Base-by-base conservation (phyloP, 2,329 filamentous ascomycete genomes). In the Macrophomina tecta region DNA sequence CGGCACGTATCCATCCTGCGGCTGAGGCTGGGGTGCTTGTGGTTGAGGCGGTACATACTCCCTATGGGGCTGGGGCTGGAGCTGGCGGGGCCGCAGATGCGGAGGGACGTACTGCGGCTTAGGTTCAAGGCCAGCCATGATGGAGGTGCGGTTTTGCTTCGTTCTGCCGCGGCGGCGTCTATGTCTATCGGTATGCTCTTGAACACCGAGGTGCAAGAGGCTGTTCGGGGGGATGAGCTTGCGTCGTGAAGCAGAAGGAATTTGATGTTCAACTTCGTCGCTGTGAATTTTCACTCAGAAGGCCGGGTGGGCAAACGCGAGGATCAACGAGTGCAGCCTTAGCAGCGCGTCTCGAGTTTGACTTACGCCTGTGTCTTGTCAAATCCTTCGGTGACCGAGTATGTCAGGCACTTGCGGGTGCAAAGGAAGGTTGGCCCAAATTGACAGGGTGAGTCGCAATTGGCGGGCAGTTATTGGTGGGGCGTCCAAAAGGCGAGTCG, bases 61-160 rank as follows among this genome's bases (percentile, higher is more conserved):
- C 23, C 23, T 23, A 23, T 23, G 23, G 23, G 23, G 23, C 23
- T 14, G 9, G 28, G 36, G 9, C 49, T 36, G 60, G 5, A n/a
- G 11, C 49, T 18, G 38, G 30, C 56, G 56, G 2, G 28, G 28
- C 16, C 56, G 40, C 56, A 63, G 28, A 42, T 63, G 48, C 36
- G 60, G 60, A 9, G 60, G 45, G 14, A 51, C 14, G 18, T n/a
- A 42, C 28, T 52, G 32, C n/a, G 60, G 30, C 32, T 52, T 63
- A 12, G 34, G 11, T 9, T 14, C 5, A 18, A n/a, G 8, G 1
- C 28, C 40, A 16, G 56, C 23, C 56, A 61, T 61, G 9, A 6
- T 46, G 28, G n/a, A 16, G 14, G 16, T 5, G 6, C 30, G 40
- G 11, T 6, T 23, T 2, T 48, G 16, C 5, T 2, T 4, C 9